Base-by-base conservation (phyloP, 305 asterid genomes). In the Plantago rigida region DNA sequence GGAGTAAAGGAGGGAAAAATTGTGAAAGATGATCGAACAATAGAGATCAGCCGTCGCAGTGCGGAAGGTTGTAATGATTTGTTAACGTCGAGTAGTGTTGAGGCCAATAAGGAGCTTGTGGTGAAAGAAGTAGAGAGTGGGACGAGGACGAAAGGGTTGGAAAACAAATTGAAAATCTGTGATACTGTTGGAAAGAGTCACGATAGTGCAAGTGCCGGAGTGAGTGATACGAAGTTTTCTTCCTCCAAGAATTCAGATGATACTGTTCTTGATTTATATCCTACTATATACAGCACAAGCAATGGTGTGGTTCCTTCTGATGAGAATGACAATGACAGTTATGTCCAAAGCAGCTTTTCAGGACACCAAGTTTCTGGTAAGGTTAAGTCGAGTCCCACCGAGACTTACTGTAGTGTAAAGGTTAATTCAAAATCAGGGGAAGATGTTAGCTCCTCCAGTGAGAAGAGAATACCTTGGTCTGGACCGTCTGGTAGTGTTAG, bases 91-190 rank as follows among this genome's bases (percentile, higher is more conserved):
- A 71, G 74, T 72, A 67, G 64, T 64, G 64, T 68, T 13, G 90
- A 78, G 56, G 70, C 69, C 15, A 83, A 81, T 2, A 83, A 83
- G 75, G 99, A 93, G 86, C 82, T 87, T 57, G 83, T 93, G 65
- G 83, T 89, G 71, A 93, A 89, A 76, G 99, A 89, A 78, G 89
- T 92, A 44, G 94, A 84, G 79, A 82, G 83, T 52, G 90, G 89
- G 47, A 69, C 74, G 9, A 84, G 74, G 66, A 73, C 60, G 66
- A 79, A 81, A 63, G 96, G 78, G 69, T 58, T 79, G 2, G 96
- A 79, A 53, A 61, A 53, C 70, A 85, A 79, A 67, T 78, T 81
- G 26, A 22, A 22, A 22, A 22, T 1, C 26, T 22, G 26, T 22
- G 26, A 22, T 22, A 22, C 26, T 1, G 2, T 1, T 22, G 26